These are phyloP conservation scores for Rhododendron griersonianum DNA, from an alignment of 148 eudicot genomes.

Conservation along the genomic window DNA sequence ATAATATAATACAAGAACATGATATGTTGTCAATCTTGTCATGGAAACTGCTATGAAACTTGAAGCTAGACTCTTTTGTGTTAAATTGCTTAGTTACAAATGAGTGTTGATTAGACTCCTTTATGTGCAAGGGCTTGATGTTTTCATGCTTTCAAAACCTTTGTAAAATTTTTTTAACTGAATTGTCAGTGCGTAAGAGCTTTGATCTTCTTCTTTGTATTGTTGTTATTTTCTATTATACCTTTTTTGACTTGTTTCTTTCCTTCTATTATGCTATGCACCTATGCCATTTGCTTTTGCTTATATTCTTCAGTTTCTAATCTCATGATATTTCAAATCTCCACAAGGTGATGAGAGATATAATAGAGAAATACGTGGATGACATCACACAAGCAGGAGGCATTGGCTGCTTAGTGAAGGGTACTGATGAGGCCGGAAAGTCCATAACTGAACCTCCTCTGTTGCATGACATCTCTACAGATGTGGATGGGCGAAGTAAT, in stretches of 20 bases:
- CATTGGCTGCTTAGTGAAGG: slow-evolving; percentile 40
- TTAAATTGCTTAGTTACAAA: not conserved
- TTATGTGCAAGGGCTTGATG: not conserved
- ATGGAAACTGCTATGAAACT: not conserved
- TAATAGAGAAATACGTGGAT: slow-evolving; percentile 85
- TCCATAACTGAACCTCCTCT: slow-evolving; percentile 28
- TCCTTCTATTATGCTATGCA: not conserved
- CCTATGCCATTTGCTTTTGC: not conserved
- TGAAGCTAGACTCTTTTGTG: not conserved
- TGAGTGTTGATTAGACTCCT: not conserved
- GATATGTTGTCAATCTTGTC: not conserved
- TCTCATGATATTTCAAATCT: not conserved
- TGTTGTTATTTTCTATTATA: not conserved
- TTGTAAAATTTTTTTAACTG: not conserved
- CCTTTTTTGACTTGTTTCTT: not conserved
- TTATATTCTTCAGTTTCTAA: not conserved
- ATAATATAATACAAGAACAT: not conserved
- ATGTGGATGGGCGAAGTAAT: slow-evolving; percentile 16
- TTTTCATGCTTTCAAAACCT: not conserved
- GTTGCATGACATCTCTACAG: slow-evolving; percentile 18
- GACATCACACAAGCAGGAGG: slow-evolving; percentile 71
- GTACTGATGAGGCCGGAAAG: slow-evolving; percentile 27
- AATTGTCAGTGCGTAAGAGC: not conserved
- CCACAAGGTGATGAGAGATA: slow-evolving; percentile 74
- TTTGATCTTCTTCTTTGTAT: not conserved